Evolutionary conservation across 805 yeast genomes (phyloP), one percentile per base, ranked within the genome.

Genomic region (Wickerhamomyces mucosus): DNA sequence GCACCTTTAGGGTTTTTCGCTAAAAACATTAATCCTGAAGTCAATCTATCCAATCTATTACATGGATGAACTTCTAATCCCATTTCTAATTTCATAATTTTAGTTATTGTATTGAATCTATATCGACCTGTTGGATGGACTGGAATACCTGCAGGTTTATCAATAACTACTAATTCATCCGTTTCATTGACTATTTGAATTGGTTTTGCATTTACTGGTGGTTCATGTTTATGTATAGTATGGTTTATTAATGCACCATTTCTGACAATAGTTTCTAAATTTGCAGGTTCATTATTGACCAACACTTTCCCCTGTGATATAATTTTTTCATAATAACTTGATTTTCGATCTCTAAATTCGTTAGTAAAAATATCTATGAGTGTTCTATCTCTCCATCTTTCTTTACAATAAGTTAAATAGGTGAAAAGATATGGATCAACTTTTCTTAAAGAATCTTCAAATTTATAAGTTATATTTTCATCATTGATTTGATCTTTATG

Each of bases 71-170:
- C 21, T 11, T 37, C 35, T 7, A 40, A 11, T 2, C 75, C 76
- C 33, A 66, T 49, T 45, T 86, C 89, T 34, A 68, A 72, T 51
- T 82, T 78, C 39, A 92, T 56, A 3, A 84, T 71, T 50, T 76
- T 79, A 7, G 94, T 82, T n/a, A 85, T 69, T 0, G 94, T 74
- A 51, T 78, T 72, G 56, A 75, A 71, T 50, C 86, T 55, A 64
- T 77, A 75, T 39, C 86, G 59, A 0, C 98, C 98, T 0, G 96
- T 80, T 3, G 98, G 97, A 51, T 92, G 98, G 0, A 84, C 95
- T 0, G 98, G 96, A 1, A 89, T 67, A 0, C 97, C 95, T 5
- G 89, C 70, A 0, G 98, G 98, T 42, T 92, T 92, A 51, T 89
- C 94, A 8, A 92, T 77, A 2, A 82, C 95, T 7, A 92, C 63